Evolutionary conservation across 139 green algal species (phyloP), one percentile per base, ranked within the genome.

Genomic region (Chlamydomonas sphaeroides): DNA sequence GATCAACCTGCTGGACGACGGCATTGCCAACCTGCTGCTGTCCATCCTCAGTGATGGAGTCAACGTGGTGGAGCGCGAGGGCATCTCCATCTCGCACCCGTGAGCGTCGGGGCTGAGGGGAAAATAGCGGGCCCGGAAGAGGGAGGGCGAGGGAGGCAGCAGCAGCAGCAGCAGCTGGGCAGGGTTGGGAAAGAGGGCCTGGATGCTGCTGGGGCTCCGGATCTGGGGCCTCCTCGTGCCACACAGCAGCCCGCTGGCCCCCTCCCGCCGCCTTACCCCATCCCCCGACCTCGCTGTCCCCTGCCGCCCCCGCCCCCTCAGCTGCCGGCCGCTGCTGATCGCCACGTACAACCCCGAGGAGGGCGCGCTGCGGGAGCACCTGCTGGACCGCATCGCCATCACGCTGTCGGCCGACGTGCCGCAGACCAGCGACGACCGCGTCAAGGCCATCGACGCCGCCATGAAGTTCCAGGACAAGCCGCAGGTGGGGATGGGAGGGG

Each of bases 301-400:
- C 18, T 59, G 6, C 36, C 28, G 6, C 30, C 72, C 20, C 38
- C 59, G 30, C 59, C 8, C 73, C 11, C 23, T 41, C 92, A 96
- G 92, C 57, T 98, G 97, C 94, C 84, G 83, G 25, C 97, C 97
- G 61, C 92, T 99, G 80, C 89, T 99, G 65, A 98, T 99, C 65
- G 96, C 97, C 17, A 99, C 97, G 0, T 99, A 96, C 92, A 99
- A 99, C 90, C 97, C 97, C 25, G 97, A 99, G 79, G 95, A 98
- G 90, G 97, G 97, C 3, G 70, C 88, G 28, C 87, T 99, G 72
- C 86, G 97, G 20, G 96, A 99, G 91, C 97, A 99, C 93, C 92
- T 99, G 72, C 91, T 99, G 73, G 97, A 99, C 92, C 94, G 97
- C 87, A 97, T 99, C 59, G 95, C 97, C 45, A 94, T 99, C 85